These are phyloP conservation scores for Vaccinium macrocarpon DNA, from an alignment of 148 eudicot genomes.

Conservation along the genomic window DNA sequence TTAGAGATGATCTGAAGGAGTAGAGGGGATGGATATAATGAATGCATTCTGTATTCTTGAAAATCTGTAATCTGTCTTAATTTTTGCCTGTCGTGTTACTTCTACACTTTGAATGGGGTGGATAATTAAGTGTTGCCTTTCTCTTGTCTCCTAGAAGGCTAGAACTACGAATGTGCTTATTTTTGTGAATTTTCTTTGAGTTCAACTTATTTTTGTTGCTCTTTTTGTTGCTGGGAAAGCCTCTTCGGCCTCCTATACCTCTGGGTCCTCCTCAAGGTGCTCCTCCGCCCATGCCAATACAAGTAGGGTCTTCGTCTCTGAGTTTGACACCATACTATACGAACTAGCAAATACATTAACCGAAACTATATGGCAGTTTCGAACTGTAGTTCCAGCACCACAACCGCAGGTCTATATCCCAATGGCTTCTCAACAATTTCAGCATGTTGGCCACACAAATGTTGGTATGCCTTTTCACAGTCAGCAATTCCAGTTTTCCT, in stretches of 20 bases:
- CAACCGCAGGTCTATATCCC: conserved; percentile 64
- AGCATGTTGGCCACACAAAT: conserved; percentile 51
- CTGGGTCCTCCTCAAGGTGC: conserved; percentile 54
- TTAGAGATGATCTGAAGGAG: neutral
- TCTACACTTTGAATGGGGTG: neutral
- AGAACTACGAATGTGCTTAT: neutral
- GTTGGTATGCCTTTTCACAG: conserved; percentile 56
- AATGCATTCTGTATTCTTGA: neutral
- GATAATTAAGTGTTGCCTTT: neutral
- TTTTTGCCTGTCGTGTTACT: neutral
- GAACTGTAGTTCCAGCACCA: conserved; percentile 52
- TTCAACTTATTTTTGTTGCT: conserved; percentile 16
- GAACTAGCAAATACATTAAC: neutral
- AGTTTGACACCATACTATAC: neutral
- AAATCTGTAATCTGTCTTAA: neutral
- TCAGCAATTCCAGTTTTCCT: conserved; percentile 63
- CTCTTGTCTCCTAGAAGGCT: neutral
- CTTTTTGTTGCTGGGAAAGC: conserved; percentile 39
- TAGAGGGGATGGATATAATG: neutral
- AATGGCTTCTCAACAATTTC: conserved; percentile 64
- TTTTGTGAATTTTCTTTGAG: neutral
- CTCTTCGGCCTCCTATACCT: conserved; percentile 58
- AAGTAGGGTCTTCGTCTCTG: conserved; percentile 40
- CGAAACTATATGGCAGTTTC: conserved; percentile 51
- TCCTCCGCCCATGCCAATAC: conserved; percentile 69